phyloP scores from a whole-genome alignment of 306 rosid genomes.

The Gastrolobium bilobum region DNA sequence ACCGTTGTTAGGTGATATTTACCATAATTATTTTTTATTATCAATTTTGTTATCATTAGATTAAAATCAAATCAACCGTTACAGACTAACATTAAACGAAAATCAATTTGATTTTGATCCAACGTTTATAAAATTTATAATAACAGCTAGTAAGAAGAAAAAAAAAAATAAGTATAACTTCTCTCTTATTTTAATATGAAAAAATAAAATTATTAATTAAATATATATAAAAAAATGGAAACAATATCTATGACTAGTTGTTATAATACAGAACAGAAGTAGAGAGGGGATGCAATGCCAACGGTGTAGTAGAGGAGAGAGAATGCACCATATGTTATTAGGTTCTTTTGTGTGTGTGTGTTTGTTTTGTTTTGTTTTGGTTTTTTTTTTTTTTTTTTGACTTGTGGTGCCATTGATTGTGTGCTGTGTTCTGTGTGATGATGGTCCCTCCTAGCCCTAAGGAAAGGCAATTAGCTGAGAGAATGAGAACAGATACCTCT shows the following conservation, averaged over 20 bases:
- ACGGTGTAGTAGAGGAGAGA: constrained; percentile 47
- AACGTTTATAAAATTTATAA: too few relatives aligned
- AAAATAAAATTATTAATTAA: background rate
- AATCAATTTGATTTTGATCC: too few relatives aligned
- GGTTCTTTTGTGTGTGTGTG: constrained; percentile 50
- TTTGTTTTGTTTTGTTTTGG: constrained; percentile 6
- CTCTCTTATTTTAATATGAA: background rate
- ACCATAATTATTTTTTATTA: too few relatives aligned
- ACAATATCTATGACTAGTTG: constrained; percentile 43
- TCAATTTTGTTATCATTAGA: too few relatives aligned
- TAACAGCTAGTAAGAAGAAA: too few relatives aligned
- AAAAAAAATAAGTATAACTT: too few relatives aligned
- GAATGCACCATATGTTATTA: constrained; percentile 55
- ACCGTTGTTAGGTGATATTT: background rate
- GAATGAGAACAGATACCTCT: constrained; percentile 32
- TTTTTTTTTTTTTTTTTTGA: constrained; percentile 46
- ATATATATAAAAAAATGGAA: background rate
- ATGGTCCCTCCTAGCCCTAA: constrained; percentile 62
- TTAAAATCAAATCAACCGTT: too few relatives aligned
- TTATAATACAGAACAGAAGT: constrained; percentile 33
- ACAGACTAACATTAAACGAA: too few relatives aligned
- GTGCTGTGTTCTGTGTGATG: constrained; percentile 47
- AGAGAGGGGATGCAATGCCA: constrained; percentile 42
- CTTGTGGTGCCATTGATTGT: constrained; percentile 69
- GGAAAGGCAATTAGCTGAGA: constrained; percentile 49